Base-by-base conservation (phyloP, 2,329 filamentous ascomycete species). In the Xylariaceae sp. region DNA sequence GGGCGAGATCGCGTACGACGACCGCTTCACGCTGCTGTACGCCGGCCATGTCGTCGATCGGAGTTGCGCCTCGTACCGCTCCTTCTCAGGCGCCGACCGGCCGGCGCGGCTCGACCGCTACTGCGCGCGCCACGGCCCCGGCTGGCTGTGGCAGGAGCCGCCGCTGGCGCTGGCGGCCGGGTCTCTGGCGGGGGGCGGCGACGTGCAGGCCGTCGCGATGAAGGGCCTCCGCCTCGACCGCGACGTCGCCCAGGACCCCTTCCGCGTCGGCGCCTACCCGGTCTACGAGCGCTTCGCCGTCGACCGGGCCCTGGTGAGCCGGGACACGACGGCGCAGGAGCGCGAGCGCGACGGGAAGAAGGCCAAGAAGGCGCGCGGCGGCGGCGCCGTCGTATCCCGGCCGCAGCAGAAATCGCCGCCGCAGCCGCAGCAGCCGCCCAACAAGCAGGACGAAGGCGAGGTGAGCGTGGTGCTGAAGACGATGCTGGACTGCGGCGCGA, bases 71-170 rank as follows among this genome's bases (percentile, higher is more conserved):
- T 52, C 50, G 5, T 65, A 65, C 35, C 38, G 36, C 28, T 56
- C 57, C 16, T 65, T 67, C 49, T 55, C n/a, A n/a, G 8, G 57
- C 15, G 14, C 29, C 4, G 56, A 65, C 45, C 57, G 65, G 37
- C 35, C 39, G 9, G 53, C 53, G 12, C 56, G 62, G 16, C 53
- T 68, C 9, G 59, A 63, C 36, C 50, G 47, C 2, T 68, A 67
- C 35, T 46, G 31, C 22, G 47, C 42, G 4, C 27, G 41, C 9
- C 39, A 63, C 40, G 65, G 65, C 2, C 45, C 52, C 1, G 63
- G 63, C 7, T 67, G 61, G 59, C 53, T 68, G 10, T 70, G 64
- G 64, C 63, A 61, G 33, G 65, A 69, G 37, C 57, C 60, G 3
- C 64, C 65, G 1, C 48, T 68, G 21, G 21, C 21, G 8, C 12